Conservation (phyloP, 2,329 filamentous ascomycete genomes). For the Cryphonectria radicalis region DNA sequence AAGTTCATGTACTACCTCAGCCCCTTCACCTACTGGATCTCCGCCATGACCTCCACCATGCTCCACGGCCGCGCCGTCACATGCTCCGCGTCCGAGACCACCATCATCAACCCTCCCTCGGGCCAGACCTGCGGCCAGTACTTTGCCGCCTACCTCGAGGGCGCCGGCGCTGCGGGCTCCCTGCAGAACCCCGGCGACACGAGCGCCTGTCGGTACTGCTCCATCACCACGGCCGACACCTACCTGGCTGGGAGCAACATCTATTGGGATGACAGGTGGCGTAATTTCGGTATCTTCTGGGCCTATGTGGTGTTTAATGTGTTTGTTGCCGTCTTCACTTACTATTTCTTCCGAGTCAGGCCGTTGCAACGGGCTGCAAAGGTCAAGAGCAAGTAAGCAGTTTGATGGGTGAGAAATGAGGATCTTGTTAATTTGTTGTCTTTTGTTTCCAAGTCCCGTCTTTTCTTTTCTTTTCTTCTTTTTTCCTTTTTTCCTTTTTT, state of each 20-base stretch:
- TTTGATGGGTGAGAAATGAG: neutral
- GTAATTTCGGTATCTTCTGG: slow-evolving; percentile 74
- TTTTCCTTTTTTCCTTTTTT: too few species aligned
- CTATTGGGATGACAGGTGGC: slow-evolving; percentile 61
- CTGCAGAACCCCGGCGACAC: slow-evolving; percentile 65
- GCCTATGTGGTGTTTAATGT: slow-evolving; percentile 69
- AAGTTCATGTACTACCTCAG: slow-evolving; percentile 75
- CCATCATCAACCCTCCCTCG: slow-evolving; percentile 66
- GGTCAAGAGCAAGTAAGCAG: neutral
- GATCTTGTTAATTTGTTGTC: too few species aligned
- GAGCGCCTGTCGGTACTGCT: slow-evolving; percentile 67
- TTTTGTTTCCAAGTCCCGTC: too few species aligned
- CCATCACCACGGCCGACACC: slow-evolving; percentile 65
- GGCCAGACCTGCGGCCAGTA: slow-evolving; percentile 68
- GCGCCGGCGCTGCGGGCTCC: slow-evolving; percentile 51
- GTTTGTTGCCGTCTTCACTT: slow-evolving; percentile 59
- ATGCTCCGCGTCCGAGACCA: slow-evolving; percentile 61
- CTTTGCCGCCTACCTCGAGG: slow-evolving; percentile 57
- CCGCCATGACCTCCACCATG: slow-evolving; percentile 69
- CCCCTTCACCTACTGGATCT: slow-evolving; percentile 71
- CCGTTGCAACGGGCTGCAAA: neutral
- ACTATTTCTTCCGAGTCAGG: slow-evolving; percentile 65
- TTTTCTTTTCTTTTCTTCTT: too few species aligned
- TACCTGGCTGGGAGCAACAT: slow-evolving; percentile 55
- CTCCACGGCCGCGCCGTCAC: slow-evolving; percentile 57